Evolutionary conservation across 441 rosid species (phyloP).

Genomic region (Hura crepitans): DNA sequence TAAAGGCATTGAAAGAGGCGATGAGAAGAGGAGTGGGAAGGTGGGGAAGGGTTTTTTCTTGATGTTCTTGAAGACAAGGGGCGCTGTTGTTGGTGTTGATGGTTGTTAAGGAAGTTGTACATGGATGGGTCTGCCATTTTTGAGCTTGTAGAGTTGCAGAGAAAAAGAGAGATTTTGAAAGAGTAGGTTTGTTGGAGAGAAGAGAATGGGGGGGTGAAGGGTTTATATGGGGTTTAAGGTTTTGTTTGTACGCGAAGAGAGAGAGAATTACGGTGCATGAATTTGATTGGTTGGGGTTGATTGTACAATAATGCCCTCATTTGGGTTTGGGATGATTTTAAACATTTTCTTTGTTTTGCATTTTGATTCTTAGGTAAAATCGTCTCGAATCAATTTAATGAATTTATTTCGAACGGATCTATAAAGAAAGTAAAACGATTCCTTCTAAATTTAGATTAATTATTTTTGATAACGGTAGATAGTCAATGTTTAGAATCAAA

Average conservation of each 20-base stretch:
- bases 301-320: conserved; percentile 27
- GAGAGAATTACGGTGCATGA: conserved; percentile 1
- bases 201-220: not conserved
- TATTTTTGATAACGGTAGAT: too few relatives aligned
- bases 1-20: conserved; percentile 72
- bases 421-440: too few relatives aligned
- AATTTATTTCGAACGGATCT: too few relatives aligned
- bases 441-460: too few relatives aligned
- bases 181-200: not conserved
- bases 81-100: conserved; percentile 4
- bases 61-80: conserved; percentile 32
- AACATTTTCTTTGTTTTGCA: not conserved
- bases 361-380: too few relatives aligned
- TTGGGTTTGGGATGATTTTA: not conserved
- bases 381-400: too few relatives aligned
- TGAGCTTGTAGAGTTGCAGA: not conserved
- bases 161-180: conserved; percentile 2
- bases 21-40: conserved; percentile 25
- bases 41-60: conserved; percentile 25
- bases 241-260: conserved; percentile 25
- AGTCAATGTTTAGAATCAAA: too few relatives aligned
- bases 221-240: conserved; percentile 37
- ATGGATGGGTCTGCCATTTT: conserved; percentile 61
- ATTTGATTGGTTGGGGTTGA: conserved; percentile 21
- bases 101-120: conserved; percentile 47